Evolutionary conservation across 75 land plant species (phyloP), one percentile per base, ranked within the genome.

Genomic region (Gnetum montanum): DNA sequence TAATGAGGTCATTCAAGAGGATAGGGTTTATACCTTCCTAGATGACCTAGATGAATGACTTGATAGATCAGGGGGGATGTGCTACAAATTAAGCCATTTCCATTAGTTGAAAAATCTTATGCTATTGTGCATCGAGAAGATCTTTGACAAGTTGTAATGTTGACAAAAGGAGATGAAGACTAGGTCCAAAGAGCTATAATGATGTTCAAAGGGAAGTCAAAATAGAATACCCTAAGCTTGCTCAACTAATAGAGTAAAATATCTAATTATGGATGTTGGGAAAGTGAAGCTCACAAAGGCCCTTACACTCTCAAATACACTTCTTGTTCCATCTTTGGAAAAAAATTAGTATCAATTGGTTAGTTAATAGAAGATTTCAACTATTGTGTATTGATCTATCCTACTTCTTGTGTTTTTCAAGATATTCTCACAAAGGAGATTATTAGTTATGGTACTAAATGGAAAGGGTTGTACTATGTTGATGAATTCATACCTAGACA

Each of bases 391-490:
- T 59, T 59, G 29, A 60, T 60, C 6, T 56, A 37, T 23, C 52
- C 69, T 46, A n/a, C 20, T 23, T 51, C 38, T 38, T 62, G 55
- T 48, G 31, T 62, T 50, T 3, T 66, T 48, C 68, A 60, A 49
- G 70, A 67, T 53, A 40, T 67, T 58, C 68, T 66, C 53, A 66
- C 37, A 22, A 67, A 67, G 62, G 69, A 67, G 69, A 67, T 67
- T 11, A 61, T 68, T 68, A 58, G 58, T 49, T 58, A 49, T 68
- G 70, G 70, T 68, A 68, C 58, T 68, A 68, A 61, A 51, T 53
- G 63, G 57, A 64, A 25, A 58, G 64, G 60, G 29, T 22, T 68
- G 15, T 68, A 68, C 34, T 68, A 61, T 52, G 34, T 68, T 55
- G 70, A 67, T 3, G 57, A 66, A 22, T 50, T 66, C 46, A 59